Base-by-base conservation (phyloP, 129 eudicot genomes). In the Saussurea involucrata region DNA sequence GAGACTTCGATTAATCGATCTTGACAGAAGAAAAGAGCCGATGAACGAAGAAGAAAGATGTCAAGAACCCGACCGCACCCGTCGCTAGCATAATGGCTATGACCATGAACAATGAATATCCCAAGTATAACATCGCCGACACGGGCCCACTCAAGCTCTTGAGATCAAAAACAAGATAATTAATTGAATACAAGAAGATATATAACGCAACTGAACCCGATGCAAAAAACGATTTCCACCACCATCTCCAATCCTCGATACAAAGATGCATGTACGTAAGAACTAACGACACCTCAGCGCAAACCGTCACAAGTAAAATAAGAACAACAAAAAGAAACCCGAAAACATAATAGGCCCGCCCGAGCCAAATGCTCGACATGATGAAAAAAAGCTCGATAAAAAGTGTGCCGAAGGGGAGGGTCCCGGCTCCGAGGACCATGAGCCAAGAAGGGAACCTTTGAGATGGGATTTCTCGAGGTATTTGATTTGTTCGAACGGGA, bases 311-410 rank as follows among this genome's bases (percentile, higher is more conserved):
- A 0, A 82, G 63, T 4, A 82, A 66, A 12, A 82, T 55, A 13
- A 82, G 25, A 36, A 82, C 82, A 3, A 82, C 64, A 1, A 82
- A 77, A 7, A 82, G 70, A 53, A 82, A 82, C 20, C 82, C 82
- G 13, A 77, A 82, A 65, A 77, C 79, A 21, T 82, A 82, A 63
- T 82, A 82, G 40, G 78, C 82, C 10, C 66, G 75, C 9, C 79
- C 82, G 0, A 82, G 78, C 86, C 86, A 77, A 66, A 82, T 28
- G 32, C 82, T 82, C 0, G 86, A 82, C 78, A 77, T 77, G 40
- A 82, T 82, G 44, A 82, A 77, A 57, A 82, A 82, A 32, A 82
- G 82, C 75, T 82, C 82, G 15, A 82, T 82, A 40, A 82, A 82
- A 33, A 77, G 82, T 4, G 82, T 82, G 36, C 82, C 82, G 24